A percentile compares a stretch with the other conserved stretches of the same genome.
phyloP scores from a whole-genome alignment of 1,284 basidiomycete species.

The Tilletia walkeri region DNA sequence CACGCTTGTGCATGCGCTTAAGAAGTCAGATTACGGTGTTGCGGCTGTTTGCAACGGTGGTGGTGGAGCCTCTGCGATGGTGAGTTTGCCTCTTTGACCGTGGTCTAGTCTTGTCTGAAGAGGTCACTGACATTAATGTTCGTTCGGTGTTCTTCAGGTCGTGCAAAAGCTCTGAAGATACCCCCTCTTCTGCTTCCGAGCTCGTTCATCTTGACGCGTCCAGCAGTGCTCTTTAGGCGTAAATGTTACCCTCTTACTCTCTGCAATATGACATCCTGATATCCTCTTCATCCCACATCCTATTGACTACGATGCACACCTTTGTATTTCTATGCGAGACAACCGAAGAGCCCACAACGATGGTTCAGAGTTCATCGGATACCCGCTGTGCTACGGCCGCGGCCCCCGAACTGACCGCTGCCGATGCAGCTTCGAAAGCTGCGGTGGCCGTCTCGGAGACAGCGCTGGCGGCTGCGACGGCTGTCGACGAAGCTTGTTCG shows the following conservation, averaged over 20 bases:
- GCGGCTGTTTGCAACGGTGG: conserved; percentile 98
- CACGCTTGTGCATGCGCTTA: conserved; percentile 83
- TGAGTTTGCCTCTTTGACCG: background rate
- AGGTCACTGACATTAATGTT: background rate
- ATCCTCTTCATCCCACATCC: background rate
- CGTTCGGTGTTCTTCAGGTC: background rate
- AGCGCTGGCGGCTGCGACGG: background rate
- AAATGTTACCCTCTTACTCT: no score
- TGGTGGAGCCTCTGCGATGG: conserved; percentile 54
- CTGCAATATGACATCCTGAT: no score
- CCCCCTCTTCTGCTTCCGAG: no score
- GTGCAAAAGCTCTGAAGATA: conserved; percentile 14
- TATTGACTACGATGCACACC: no score
- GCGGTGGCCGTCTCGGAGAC: conserved; percentile 1
- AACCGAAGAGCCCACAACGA: background rate
- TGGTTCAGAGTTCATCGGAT: background rate
- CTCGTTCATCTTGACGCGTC: background rate
- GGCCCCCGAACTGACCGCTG: conserved; percentile 19
- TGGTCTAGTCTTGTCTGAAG: background rate
- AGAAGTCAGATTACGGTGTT: conserved; percentile 93
- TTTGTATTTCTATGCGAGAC: background rate
- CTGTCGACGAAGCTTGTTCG: background rate
- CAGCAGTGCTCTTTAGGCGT: background rate
- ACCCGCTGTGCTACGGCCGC: background rate
- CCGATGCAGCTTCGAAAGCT: conserved; percentile 37